Conservation (phyloP, 2,329 filamentous ascomycete genomes). For the Scedosporium minutisporum region DNA sequence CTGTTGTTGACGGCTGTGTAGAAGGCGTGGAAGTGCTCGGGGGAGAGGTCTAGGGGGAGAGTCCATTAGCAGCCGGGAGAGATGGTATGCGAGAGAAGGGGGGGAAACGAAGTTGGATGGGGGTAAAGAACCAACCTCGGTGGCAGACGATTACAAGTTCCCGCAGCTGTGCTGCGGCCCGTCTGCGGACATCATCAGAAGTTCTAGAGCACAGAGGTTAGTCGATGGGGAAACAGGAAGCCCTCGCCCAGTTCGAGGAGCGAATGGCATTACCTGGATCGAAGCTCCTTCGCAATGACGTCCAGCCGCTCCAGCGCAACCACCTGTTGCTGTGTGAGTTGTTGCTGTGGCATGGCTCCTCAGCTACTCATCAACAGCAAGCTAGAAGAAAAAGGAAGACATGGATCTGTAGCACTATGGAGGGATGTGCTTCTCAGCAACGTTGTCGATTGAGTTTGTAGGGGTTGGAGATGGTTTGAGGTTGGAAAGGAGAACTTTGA, state of each 20-base stretch:
- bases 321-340: slow-evolving; percentile 29
- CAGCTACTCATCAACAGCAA: slow-evolving; percentile 6
- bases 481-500: background rate
- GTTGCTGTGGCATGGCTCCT: slow-evolving; percentile 5
- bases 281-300: slow-evolving; percentile 42
- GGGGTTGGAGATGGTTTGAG: background rate
- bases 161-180: slow-evolving; percentile 43
- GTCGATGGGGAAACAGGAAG: background rate
- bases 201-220: background rate
- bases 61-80: background rate
- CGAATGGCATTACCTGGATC: slow-evolving; percentile 36
- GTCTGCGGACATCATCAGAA: slow-evolving; percentile 40
- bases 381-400: background rate
- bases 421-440: background rate
- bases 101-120: background rate
- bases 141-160: slow-evolving; percentile 46
- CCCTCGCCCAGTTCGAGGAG: background rate
- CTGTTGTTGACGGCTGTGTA: slow-evolving; percentile 48
- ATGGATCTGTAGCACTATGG: background rate
- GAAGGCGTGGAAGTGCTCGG: slow-evolving; percentile 62
- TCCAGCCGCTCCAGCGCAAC: slow-evolving; percentile 48
- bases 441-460: background rate
- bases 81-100: background rate
- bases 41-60: slow-evolving; percentile 53
- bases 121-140: slow-evolving; percentile 31